Percentiles rank a stretch among this genome's conserved stretches.
phyloP scores from a whole-genome alignment of 805 yeast species.

The Sugiyamaella valdiviana region DNA sequence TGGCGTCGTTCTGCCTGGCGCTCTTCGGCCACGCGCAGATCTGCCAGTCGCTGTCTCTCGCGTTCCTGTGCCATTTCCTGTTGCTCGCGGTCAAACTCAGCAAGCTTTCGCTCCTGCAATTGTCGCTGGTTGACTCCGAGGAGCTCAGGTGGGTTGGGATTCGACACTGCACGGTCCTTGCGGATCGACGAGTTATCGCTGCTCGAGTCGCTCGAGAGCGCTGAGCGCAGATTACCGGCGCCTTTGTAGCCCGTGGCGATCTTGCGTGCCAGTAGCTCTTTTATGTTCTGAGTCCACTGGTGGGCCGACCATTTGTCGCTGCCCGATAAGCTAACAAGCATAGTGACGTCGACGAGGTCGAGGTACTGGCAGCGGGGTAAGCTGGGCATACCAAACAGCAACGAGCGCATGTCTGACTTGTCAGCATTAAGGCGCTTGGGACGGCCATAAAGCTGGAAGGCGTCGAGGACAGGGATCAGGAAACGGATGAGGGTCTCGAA shows the following conservation, averaged over 20 bases:
- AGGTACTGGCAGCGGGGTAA: conserved; percentile 71
- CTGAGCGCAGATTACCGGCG: conserved; percentile 27
- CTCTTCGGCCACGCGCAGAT: too few species aligned
- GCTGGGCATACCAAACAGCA: conserved; percentile 77
- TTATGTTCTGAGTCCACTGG: conserved; percentile 57
- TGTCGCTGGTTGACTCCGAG: background rate
- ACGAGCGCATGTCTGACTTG: conserved; percentile 55
- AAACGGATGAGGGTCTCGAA: conserved; percentile 80
- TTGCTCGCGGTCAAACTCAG: background rate
- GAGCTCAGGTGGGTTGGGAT: conserved; percentile 15
- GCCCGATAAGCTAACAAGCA: conserved; percentile 35
- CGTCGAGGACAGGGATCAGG: conserved; percentile 66
- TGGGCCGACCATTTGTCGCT: conserved; percentile 45
- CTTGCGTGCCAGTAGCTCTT: conserved; percentile 49
- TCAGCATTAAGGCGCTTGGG: conserved; percentile 72
- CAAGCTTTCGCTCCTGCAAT: background rate
- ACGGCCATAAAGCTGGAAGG: conserved; percentile 75
- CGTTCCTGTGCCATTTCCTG: conserved; percentile 2
- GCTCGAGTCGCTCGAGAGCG: conserved; percentile 4
- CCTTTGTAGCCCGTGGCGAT: conserved; percentile 43
- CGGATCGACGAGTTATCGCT: conserved; percentile 1
- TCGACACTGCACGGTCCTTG: conserved; percentile 16
- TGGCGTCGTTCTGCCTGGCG: background rate
- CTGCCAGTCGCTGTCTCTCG: conserved; percentile 5
- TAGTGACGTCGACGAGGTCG: conserved; percentile 52